These are phyloP conservation scores for Candida methanosorbosa DNA, from an alignment of 805 yeast species.

Conservation along the genomic window DNA sequence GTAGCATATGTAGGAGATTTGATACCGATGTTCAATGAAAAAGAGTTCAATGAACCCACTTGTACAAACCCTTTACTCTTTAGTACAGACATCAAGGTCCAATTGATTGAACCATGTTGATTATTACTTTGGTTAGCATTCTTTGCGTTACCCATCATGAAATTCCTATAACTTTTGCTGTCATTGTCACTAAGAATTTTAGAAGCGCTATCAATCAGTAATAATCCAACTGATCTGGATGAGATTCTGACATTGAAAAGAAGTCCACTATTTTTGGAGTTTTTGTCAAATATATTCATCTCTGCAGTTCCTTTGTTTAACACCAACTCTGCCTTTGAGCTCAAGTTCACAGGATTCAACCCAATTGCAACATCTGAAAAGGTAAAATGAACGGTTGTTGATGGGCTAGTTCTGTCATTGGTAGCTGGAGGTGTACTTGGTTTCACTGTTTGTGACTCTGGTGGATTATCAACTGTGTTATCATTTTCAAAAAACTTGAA, in stretches of 20 bases:
- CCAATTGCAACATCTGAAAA: constrained; percentile 52
- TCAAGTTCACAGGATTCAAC: constrained; percentile 51
- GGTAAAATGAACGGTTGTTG: constrained; percentile 21
- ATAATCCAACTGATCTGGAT: constrained; percentile 38
- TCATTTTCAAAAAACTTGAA: constrained; percentile 30
- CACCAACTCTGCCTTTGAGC: constrained; percentile 43
- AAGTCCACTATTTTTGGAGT: constrained; percentile 16
- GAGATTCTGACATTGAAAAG: constrained; percentile 40
- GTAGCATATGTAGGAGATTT: not conserved
- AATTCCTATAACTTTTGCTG: constrained; percentile 12
- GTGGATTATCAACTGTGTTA: not conserved
- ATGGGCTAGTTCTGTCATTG: constrained; percentile 10
- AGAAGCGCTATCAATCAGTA: constrained; percentile 56
- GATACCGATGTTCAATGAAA: constrained; percentile 24
- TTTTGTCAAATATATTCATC: constrained; percentile 24
- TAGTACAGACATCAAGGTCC: constrained; percentile 34
- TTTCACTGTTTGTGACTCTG: not conserved
- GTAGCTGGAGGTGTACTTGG: not conserved
- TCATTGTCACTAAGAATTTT: constrained; percentile 25
- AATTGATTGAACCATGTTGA: constrained; percentile 15
- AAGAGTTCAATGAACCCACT: constrained; percentile 36
- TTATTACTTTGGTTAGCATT: constrained; percentile 4
- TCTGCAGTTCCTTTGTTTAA: constrained; percentile 49
- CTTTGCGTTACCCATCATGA: constrained; percentile 9
- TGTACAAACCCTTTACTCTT: constrained; percentile 41